phyloP scores from a whole-genome alignment of 2,329 filamentous ascomycete genomes.

The Colletotrichum sp. region DNA sequence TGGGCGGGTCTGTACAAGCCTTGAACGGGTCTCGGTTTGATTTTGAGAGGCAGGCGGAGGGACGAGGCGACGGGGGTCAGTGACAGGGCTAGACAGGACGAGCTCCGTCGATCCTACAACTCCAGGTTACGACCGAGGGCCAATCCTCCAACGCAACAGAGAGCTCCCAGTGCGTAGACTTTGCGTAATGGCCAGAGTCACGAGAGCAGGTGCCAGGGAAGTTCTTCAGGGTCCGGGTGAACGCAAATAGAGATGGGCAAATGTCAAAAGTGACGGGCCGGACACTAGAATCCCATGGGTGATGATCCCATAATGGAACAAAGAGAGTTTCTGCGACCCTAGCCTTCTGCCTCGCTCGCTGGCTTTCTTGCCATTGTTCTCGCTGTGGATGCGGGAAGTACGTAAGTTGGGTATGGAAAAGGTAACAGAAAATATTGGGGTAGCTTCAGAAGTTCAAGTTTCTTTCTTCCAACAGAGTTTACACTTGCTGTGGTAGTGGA shows the following conservation, averaged over 20 bases:
- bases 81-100: background rate
- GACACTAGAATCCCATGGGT: background rate
- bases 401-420: background rate
- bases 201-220: background rate
- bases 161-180: background rate
- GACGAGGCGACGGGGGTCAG: background rate
- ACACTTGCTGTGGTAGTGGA: background rate
- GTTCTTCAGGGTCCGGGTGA: background rate
- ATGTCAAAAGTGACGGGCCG: background rate
- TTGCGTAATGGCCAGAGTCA: background rate
- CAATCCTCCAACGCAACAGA: background rate
- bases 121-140: background rate
- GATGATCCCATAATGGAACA: background rate
- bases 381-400: background rate
- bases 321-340: background rate
- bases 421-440: background rate
- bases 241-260: background rate
- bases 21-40: background rate
- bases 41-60: background rate
- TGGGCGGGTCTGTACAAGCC: background rate
- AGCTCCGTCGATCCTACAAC: background rate
- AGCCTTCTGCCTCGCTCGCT: background rate
- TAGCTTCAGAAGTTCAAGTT: background rate
- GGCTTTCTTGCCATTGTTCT: background rate
- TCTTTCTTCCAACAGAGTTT: background rate